These are phyloP conservation scores for Vitis amurensis DNA, from an alignment of 164 flowering plant genomes.

Conservation along the genomic window DNA sequence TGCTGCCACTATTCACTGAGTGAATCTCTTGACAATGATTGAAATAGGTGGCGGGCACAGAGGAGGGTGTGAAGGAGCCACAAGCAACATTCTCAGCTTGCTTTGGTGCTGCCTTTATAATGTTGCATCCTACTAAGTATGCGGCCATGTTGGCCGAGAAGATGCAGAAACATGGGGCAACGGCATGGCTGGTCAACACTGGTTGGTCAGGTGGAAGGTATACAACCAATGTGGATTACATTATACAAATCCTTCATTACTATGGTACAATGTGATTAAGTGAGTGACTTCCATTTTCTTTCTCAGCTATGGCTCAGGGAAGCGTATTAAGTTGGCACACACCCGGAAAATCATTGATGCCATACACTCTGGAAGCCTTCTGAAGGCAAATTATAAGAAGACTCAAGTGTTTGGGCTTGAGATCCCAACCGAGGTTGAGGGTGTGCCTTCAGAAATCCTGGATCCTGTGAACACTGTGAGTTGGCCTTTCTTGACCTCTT, in stretches of 20 bases:
- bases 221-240: background rate
- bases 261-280: too few species aligned
- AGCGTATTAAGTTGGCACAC: conserved; percentile 75
- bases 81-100: conserved; percentile 96
- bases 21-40: background rate
- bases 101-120: conserved; percentile 98
- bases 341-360: conserved; percentile 94
- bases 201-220: conserved; percentile 99
- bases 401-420: conserved; percentile 88
- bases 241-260: too few species aligned
- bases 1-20: background rate
- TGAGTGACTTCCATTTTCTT: background rate
- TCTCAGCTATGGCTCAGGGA: conserved; percentile 84
- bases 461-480: conserved; percentile 86
- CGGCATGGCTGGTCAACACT: conserved; percentile 99
- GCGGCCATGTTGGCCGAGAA: conserved; percentile 98
- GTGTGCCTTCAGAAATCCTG: conserved; percentile 90
- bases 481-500: background rate
- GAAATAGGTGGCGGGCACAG: conserved; percentile 95
- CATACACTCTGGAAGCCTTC: conserved; percentile 84
- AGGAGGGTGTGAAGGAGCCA: conserved; percentile 94
- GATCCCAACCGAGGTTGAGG: conserved; percentile 80
- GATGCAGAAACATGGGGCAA: conserved; percentile 93
- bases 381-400: conserved; percentile 62
- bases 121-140: conserved; percentile 97